Evolutionary conservation across 768 basidiomycete species (phyloP).

Genomic region (Mycena belliarum): DNA sequence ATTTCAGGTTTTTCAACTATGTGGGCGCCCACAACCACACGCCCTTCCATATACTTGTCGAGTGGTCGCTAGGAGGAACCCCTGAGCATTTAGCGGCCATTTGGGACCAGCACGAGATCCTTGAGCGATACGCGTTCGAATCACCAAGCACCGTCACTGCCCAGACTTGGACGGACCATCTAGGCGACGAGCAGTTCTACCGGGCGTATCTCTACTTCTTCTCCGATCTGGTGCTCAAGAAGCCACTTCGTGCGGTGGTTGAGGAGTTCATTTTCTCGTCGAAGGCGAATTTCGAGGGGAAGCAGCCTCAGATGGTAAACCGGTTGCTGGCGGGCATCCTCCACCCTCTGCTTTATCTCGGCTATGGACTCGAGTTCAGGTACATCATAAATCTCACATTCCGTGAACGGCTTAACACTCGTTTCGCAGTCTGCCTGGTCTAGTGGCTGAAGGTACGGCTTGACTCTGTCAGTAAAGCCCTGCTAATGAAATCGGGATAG

Average conservation of each 20-base stretch:
- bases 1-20: background rate
- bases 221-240: conserved; percentile 38
- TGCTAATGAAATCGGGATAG: conserved; percentile 30
- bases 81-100: conserved; percentile 36
- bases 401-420: conserved; percentile 1
- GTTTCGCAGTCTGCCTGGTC: conserved; percentile 42
- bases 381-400: conserved; percentile 8
- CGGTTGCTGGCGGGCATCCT: conserved; percentile 59
- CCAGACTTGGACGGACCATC: conserved; percentile 53
- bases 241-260: conserved; percentile 43
- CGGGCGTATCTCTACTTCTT: conserved; percentile 62
- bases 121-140: conserved; percentile 38
- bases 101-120: conserved; percentile 37
- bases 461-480: background rate
- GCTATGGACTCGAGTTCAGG: conserved; percentile 63
- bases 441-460: conserved; percentile 59
- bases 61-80: conserved; percentile 61
- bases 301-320: conserved; percentile 33
- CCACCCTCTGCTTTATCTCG: conserved; percentile 67
- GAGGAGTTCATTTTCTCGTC: conserved; percentile 64
- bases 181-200: conserved; percentile 63
- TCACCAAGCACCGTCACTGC: conserved; percentile 48
- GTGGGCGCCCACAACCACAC: conserved; percentile 40
- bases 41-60: conserved; percentile 57
- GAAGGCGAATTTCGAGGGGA: conserved; percentile 47